phyloP scores from a whole-genome alignment of 768 basidiomycete species.

The Pleurotus tuber-regium region DNA sequence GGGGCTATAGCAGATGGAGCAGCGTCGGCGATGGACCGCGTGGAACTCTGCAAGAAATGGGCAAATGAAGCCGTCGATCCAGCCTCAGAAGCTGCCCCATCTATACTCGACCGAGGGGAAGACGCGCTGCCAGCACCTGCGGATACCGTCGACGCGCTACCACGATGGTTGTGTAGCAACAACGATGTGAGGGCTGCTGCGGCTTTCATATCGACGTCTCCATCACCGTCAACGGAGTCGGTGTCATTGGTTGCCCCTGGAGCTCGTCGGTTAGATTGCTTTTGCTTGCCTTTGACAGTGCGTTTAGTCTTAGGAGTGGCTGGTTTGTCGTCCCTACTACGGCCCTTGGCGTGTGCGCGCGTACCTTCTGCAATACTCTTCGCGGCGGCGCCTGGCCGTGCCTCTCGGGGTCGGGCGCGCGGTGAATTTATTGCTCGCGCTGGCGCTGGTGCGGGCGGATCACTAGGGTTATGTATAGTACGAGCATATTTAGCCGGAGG shows the following conservation, averaged over 20 bases:
- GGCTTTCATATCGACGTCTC: constrained; percentile 70
- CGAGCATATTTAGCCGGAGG: constrained; percentile 75
- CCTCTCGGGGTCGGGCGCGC: constrained; percentile 31
- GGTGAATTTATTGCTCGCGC: constrained; percentile 44
- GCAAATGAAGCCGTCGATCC: constrained; percentile 61
- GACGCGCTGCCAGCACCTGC: constrained; percentile 46
- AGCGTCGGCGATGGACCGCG: constrained; percentile 45
- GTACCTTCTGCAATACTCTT: constrained; percentile 46
- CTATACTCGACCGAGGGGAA: constrained; percentile 69
- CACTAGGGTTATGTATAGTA: constrained; percentile 73
- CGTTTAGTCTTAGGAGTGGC: constrained; percentile 34
- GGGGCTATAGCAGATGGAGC: constrained; percentile 32
- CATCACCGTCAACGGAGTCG: constrained; percentile 49
- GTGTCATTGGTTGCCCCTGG: constrained; percentile 22
- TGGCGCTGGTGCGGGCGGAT: constrained; percentile 63
- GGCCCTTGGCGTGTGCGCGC: constrained; percentile 43
- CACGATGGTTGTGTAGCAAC: constrained; percentile 61
- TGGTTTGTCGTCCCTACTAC: constrained; percentile 28
- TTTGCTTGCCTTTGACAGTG: constrained; percentile 49
- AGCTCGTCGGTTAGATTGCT: constrained; percentile 27
- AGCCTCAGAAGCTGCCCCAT: constrained; percentile 56
- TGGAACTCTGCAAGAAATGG: constrained; percentile 66
- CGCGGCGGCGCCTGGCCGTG: constrained; percentile 12
- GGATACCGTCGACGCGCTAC: constrained; percentile 30
- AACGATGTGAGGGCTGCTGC: constrained; percentile 78